Evolutionary conservation across 2,329 filamentous ascomycete genomes (phyloP), one percentile per base, ranked within the genome.

Genomic region (Colletotrichum cuscutae): DNA sequence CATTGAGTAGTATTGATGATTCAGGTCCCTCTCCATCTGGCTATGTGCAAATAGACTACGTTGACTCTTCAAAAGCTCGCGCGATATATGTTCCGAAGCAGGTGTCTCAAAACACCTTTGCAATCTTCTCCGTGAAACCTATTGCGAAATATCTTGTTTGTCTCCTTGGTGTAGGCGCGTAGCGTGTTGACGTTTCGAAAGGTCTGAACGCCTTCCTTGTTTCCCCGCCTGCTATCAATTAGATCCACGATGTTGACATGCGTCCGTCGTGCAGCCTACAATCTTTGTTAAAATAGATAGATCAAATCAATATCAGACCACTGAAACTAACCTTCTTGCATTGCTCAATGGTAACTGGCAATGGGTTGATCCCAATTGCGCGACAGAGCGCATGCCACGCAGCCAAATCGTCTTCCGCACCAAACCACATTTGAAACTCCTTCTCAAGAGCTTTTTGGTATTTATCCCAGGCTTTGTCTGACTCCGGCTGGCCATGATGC

Each of bases 1-100:
- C 32, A 19, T 30, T 30, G 54, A 92, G 26, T 95, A 83, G 81
- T 95, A 95, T 5, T 85, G 37, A 85, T 9, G 19, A 57, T 57
- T 1, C 12, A 35, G 4, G 11, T 4, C 26, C 26, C 7, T 57
- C 9, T 6, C 2, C 15, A 19, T 30, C 7, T 11, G 26, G 54
- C n/a, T 57, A 26, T 57, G 30, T 9, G n/a, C 2, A 19, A 32
- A n/a, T 32, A 11, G 12, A 32, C 28, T 32, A 30, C 13, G 15
- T 9, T 57, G 8, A 7, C 2, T 11, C 30, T n/a, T 57, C 15
- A 32, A 15, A 11, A 3, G 28, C 15, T 30, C 54, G 1, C 19
- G 6, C 54, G 26, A 32, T n/a, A 6, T n/a, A 57, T 32, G 13
- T 57, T 11, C 7, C 54, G 54, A 32, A 57, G 54, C 11, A 57